Evolutionary conservation across 139 green algal species (phyloP).

Genomic region (Closterium sp.): DNA sequence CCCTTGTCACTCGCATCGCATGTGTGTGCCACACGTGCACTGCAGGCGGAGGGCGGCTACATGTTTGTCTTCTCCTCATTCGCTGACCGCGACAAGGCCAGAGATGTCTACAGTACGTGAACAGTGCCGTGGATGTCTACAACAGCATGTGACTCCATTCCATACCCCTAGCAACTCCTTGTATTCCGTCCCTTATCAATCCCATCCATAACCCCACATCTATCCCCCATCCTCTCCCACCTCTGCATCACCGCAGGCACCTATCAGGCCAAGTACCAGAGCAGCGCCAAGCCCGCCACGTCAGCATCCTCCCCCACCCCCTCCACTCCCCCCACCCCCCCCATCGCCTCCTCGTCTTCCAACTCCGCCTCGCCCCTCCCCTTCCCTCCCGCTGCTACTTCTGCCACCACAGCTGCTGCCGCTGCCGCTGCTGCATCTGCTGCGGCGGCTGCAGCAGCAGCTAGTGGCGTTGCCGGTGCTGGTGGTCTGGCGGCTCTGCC

Average conservation of each 20-base stretch:
- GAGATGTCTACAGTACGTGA: conserved; percentile 27
- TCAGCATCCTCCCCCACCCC: neutral
- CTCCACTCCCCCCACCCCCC: neutral
- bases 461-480: neutral
- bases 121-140: neutral
- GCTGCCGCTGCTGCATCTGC: conserved; percentile 1
- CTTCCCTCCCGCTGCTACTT: neutral
- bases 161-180: too few species aligned
- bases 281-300: too few species aligned
- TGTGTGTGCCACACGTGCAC: neutral
- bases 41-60: conserved; percentile 30
- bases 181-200: too few species aligned
- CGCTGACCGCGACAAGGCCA: conserved; percentile 27
- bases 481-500: too few species aligned
- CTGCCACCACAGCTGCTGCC: neutral
- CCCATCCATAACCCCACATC: too few species aligned
- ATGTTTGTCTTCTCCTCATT: conserved; percentile 34
- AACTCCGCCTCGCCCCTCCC: neutral
- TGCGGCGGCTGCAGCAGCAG: neutral
- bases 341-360: neutral
- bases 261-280: neutral
- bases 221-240: neutral
- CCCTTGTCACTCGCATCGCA: too few species aligned
- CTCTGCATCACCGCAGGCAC: neutral
- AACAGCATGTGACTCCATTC: too few species aligned